Evolutionary conservation across 2,329 filamentous ascomycete species (phyloP).

Genomic region (Colletotrichum musae): DNA sequence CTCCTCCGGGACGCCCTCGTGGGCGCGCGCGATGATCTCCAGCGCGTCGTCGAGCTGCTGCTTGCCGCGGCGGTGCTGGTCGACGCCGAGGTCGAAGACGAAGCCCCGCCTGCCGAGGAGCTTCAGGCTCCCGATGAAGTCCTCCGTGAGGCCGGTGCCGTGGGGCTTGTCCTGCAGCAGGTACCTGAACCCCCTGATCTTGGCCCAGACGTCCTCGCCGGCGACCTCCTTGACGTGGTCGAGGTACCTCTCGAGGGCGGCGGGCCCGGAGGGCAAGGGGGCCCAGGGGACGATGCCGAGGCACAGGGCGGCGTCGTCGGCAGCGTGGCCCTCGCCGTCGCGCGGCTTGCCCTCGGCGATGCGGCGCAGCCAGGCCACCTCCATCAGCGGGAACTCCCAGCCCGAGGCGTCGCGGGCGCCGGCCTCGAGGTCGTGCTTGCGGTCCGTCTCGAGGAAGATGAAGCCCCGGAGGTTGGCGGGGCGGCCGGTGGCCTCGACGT

Average conservation of each 20-base stretch:
- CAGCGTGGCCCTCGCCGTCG: conserved; percentile 70
- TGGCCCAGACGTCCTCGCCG: conserved; percentile 73
- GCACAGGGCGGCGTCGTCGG: conserved; percentile 68
- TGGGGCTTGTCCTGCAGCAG: conserved; percentile 83
- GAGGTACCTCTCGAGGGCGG: conserved; percentile 76
- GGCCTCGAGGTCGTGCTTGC: conserved; percentile 71
- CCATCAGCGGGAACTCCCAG: conserved; percentile 78
- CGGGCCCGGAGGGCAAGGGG: conserved; percentile 78
- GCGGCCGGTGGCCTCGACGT: conserved; percentile 62
- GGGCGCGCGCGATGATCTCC: conserved; percentile 78
- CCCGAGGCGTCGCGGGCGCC: conserved; percentile 64
- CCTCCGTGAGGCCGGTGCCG: conserved; percentile 74
- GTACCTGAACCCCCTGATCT: conserved; percentile 86
- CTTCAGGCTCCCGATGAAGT: conserved; percentile 76
- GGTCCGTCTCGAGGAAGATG: conserved; percentile 87
- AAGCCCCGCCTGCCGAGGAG: conserved; percentile 75
- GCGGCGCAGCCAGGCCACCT: conserved; percentile 78
- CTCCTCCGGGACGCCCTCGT: conserved; percentile 71
- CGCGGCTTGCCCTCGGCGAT: conserved; percentile 74
- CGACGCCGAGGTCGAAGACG: conserved; percentile 87
- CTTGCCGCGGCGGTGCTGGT: conserved; percentile 82
- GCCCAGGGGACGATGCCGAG: conserved; percentile 87
- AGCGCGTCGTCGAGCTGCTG: conserved; percentile 81
- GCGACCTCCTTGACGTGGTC: conserved; percentile 71
- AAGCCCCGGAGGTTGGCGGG: conserved; percentile 73